Conservation (phyloP, 1,284 basidiomycete species). For the Ceratobasidium sp. region DNA sequence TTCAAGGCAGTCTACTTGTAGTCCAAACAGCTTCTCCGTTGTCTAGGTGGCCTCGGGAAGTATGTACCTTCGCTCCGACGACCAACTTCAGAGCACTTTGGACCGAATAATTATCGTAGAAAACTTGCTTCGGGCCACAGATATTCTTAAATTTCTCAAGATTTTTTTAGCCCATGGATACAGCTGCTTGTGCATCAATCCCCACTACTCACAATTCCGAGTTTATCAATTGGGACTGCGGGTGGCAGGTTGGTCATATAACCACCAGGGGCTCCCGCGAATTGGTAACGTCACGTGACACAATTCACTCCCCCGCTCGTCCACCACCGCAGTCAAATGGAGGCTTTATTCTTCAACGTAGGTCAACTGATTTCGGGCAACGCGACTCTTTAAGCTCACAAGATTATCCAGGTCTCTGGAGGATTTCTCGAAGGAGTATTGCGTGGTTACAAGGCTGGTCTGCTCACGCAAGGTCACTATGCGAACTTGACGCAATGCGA, state of each 20-base stretch:
- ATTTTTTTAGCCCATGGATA: too few relatives aligned
- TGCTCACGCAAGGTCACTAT: slow-evolving; percentile 91
- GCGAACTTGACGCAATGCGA: slow-evolving; percentile 98
- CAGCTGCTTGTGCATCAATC: too few relatives aligned
- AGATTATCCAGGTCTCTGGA: slow-evolving; percentile 70
- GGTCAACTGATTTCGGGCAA: slow-evolving; percentile 52
- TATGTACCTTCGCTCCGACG: too few relatives aligned
- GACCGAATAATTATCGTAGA: too few relatives aligned
- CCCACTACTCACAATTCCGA: too few relatives aligned
- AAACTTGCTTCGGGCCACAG: too few relatives aligned
- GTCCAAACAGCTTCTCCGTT: too few relatives aligned
- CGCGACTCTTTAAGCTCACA: slow-evolving; percentile 51
- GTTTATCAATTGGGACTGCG: too few relatives aligned
- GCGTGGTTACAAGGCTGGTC: slow-evolving; percentile 93
- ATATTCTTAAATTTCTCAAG: too few relatives aligned
- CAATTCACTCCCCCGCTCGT: not conserved
- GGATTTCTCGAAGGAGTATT: slow-evolving; percentile 95
- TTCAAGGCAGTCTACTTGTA: too few relatives aligned
- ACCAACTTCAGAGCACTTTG: too few relatives aligned
- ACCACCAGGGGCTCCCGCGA: not conserved
- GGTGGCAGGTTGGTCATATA: not conserved
- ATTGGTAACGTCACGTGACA: slow-evolving; percentile 16
- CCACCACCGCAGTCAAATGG: slow-evolving; percentile 65
- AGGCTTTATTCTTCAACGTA: slow-evolving; percentile 90
- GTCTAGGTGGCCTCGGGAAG: too few relatives aligned